Evolutionary conservation across 257 asterid genomes (phyloP).

Genomic region (Ilex aquifolium): DNA sequence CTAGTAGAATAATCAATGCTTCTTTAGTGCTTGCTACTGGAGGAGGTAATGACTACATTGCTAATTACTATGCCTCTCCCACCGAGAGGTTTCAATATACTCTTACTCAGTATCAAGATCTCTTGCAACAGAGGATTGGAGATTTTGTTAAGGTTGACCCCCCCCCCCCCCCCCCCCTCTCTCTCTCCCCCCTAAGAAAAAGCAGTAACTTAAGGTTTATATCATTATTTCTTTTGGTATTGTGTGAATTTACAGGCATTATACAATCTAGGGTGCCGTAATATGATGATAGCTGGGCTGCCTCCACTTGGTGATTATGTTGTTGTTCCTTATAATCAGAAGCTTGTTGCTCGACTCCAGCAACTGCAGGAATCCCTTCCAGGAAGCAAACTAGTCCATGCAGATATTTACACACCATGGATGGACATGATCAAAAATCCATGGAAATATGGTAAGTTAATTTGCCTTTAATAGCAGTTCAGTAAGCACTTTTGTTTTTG

Average conservation of each 20-base stretch:
- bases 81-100: no score
- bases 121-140: no score
- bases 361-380: slow-evolving; percentile 5
- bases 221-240: no score
- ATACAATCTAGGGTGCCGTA: slow-evolving; percentile 18
- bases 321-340: slow-evolving; percentile 11
- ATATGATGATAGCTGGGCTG: slow-evolving; percentile 16
- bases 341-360: slow-evolving; percentile 12
- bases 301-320: slow-evolving; percentile 24
- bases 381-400: slow-evolving; percentile 20
- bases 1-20: no score
- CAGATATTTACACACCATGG: slow-evolving; percentile 11
- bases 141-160: no score
- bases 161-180: no score
- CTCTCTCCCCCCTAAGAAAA: no score
- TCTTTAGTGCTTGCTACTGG: no score
- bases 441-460: slow-evolving; percentile 10
- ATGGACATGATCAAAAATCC: slow-evolving; percentile 18
- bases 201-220: no score
- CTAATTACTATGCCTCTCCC: no score
- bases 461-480: neutral
- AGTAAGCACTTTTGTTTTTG: neutral
- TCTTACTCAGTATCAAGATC: no score
- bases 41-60: no score
- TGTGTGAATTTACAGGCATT: slow-evolving; percentile 11